phyloP scores from a whole-genome alignment of 2,329 filamentous ascomycete genomes.

The Mycocentrospora acerina region DNA sequence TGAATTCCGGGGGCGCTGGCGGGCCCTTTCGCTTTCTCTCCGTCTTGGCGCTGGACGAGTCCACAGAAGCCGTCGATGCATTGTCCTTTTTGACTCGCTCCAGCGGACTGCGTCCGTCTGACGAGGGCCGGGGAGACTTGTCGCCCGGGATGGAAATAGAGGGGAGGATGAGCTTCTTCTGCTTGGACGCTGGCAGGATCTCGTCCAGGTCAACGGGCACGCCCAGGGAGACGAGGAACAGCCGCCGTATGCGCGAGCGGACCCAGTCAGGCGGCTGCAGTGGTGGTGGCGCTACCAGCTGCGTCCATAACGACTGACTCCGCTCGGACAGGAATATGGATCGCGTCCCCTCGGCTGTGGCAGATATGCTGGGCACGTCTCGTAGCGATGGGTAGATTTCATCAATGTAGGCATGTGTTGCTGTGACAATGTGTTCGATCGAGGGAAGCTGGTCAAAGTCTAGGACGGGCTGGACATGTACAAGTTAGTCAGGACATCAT shows the following conservation, averaged over 20 bases:
- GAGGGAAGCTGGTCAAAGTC: conserved; percentile 64
- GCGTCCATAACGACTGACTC: conserved; percentile 90
- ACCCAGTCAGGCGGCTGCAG: conserved; percentile 98
- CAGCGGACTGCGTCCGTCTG: conserved; percentile 41
- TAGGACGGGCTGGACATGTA: conserved; percentile 59
- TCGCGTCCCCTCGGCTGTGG: conserved; percentile 25
- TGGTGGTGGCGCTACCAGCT: conserved; percentile 90
- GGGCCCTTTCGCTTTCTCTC: conserved; percentile 58
- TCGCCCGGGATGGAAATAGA: conserved; percentile 59
- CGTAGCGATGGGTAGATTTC: conserved; percentile 54
- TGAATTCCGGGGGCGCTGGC: conserved; percentile 71
- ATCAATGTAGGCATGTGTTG: conserved; percentile 67
- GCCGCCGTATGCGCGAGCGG: conserved; percentile 85
- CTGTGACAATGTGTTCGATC: conserved; percentile 60
- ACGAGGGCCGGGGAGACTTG: conserved; percentile 40
- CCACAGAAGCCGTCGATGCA: conserved; percentile 41
- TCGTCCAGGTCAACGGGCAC: conserved; percentile 97
- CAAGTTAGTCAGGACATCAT: conserved; percentile 34
- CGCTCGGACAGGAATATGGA: conserved; percentile 71
- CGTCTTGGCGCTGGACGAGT: conserved; percentile 38
- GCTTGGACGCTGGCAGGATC: conserved; percentile 93
- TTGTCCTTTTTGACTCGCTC: conserved; percentile 44
- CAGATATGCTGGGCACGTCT: conserved; percentile 48
- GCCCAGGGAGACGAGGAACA: conserved; percentile 93
- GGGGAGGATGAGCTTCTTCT: conserved; percentile 94